Base-by-base conservation (phyloP, 2,329 filamentous ascomycete species). In the Metarhizium sp. region DNA sequence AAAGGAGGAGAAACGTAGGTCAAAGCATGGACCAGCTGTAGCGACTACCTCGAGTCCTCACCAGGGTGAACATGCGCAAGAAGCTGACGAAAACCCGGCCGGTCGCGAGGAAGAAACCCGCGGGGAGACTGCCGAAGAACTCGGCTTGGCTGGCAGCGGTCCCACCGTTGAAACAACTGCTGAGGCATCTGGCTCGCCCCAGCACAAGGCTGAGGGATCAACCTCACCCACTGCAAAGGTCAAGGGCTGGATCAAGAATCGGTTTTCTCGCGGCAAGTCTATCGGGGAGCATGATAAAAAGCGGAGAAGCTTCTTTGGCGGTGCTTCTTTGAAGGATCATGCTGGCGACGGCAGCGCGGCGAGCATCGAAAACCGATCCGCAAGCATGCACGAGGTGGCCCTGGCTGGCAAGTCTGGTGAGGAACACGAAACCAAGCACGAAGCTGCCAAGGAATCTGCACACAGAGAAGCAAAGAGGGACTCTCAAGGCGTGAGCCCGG, bases 191-290 rank as follows among this genome's bases (percentile, higher is more conserved):
- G 55, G 36, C 36, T 55, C 60, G 11, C 47, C 56, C 6, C 58
- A 58, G 20, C 55, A 50, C 45, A 56, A 59, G 38, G 29, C 47
- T 4, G 58, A 63, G 36, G 57, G 49, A 14, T 56, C 64, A 3
- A 62, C 63, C 6, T 72, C 69, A 5, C 68, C 70, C 16, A 70
- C 66, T 3, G 67, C 69, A 51, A 75, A 73, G 57, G 74, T 80
- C 47, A 81, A 75, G 60, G 74, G 72, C 43, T 83, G 80, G 80
- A 71, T 84, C 54, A 82, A 78, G 64, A 77, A 75, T 29, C 77
- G 75, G 6, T 78, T 83, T 58, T 74, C 73, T 0, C 69, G 71
- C 5, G 67, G 73, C 8, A 76, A 74, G 55, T 72, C 73, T 2
- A 54, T 72, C 0, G 66, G 69, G 7, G 72, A 73, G 11, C 66